These are phyloP conservation scores for Tetradesmus obliquus DNA, from an alignment of 139 green algal species.

Conservation along the genomic window DNA sequence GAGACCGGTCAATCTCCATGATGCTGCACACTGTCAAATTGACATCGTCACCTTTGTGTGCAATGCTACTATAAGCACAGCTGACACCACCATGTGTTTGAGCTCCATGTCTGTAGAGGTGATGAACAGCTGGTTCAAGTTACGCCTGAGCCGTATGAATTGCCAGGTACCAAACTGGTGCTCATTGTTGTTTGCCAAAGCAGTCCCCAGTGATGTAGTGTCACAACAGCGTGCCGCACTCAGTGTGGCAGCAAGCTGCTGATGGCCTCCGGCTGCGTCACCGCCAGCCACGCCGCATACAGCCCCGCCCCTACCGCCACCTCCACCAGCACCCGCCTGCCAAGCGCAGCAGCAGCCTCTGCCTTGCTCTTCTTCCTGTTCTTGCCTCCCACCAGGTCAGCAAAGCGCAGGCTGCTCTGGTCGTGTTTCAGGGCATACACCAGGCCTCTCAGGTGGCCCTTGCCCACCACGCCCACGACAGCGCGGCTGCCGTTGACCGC, in stretches of 20 bases:
- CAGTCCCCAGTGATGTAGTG: too few species aligned
- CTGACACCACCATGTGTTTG: too few species aligned
- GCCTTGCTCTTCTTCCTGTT: constrained; percentile 1
- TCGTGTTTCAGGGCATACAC: constrained; percentile 65
- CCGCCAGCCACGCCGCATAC: constrained; percentile 39
- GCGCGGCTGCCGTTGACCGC: constrained; percentile 70
- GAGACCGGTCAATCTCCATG: too few species aligned
- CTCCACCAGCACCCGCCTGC: constrained; percentile 10
- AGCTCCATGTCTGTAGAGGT: too few species aligned
- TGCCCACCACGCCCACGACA: constrained; percentile 85
- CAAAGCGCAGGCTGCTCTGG: constrained; percentile 47
- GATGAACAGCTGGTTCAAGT: too few species aligned
- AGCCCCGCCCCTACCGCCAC: constrained; percentile 13
- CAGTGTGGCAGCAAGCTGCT: neutral
- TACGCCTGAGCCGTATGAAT: too few species aligned
- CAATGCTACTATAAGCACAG: too few species aligned
- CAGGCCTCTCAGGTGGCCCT: constrained; percentile 76
- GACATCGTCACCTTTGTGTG: too few species aligned
- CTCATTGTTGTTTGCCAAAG: too few species aligned
- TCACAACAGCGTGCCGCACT: neutral
- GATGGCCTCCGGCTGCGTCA: neutral
- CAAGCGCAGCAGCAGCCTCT: neutral
- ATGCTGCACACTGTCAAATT: too few species aligned
- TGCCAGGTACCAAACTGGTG: too few species aligned
- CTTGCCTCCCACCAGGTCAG: constrained; percentile 56